Conservation (phyloP, 1,139 yeast genomes). For the Citeromyces hawaiiensis region DNA sequence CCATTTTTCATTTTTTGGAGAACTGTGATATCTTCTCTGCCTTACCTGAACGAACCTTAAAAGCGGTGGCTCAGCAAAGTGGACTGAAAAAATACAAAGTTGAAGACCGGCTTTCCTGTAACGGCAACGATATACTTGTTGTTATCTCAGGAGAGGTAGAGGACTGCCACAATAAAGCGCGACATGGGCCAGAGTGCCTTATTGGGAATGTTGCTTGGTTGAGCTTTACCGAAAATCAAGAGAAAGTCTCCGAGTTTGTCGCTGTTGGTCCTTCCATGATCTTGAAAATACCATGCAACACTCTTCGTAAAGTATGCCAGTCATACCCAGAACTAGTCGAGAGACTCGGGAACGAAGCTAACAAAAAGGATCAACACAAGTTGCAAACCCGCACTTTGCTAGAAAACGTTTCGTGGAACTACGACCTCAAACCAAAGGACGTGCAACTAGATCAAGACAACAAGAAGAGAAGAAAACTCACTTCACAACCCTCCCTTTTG, state of each 20-base stretch:
- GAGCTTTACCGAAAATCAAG: background rate
- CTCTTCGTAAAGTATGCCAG: background rate
- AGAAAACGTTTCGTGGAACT: background rate
- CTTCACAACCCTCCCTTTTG: conserved; percentile 17
- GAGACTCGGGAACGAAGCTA: background rate
- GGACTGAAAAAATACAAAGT: conserved; percentile 41
- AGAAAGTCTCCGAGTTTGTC: background rate
- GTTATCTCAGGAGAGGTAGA: conserved; percentile 61
- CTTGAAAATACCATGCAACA: background rate
- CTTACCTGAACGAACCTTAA: conserved; percentile 43
- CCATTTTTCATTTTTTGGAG: conserved; percentile 29
- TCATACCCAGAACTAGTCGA: background rate
- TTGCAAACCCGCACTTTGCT: background rate
- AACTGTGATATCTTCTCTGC: conserved; percentile 44
- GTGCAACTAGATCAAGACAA: background rate
- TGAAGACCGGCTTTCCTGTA: conserved; percentile 44
- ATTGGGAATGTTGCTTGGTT: conserved; percentile 46
- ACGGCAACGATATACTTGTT: conserved; percentile 57
- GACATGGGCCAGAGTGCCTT: conserved; percentile 48
- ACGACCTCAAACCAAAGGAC: background rate
- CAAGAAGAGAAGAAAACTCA: conserved; percentile 5
- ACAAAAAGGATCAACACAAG: background rate
- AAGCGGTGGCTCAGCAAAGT: conserved; percentile 48
- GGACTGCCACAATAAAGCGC: conserved; percentile 42
- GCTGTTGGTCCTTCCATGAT: background rate